phyloP scores from a whole-genome alignment of 2,329 filamentous ascomycete species.

The Talaromyces sp. region DNA sequence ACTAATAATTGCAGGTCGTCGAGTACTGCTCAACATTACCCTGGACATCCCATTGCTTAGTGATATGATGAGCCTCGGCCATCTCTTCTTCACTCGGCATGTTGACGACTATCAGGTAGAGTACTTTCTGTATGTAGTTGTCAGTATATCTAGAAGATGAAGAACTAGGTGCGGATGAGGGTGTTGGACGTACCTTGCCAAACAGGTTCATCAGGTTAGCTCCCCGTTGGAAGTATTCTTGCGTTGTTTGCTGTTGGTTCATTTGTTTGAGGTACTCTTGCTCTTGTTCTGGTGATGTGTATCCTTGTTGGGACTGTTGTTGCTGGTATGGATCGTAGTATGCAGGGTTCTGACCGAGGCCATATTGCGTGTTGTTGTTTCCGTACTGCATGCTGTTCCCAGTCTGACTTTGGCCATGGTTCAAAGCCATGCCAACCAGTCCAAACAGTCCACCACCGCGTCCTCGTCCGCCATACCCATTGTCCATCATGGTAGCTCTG shows the following conservation, averaged over 20 bases:
- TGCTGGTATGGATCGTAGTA: background rate
- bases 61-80: background rate
- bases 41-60: background rate
- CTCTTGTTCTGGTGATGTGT: too few species aligned
- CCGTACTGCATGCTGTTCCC: background rate
- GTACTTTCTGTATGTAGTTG: background rate
- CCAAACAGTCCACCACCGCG: background rate
- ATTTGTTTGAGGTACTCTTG: too few species aligned
- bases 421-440: background rate
- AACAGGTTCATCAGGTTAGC: background rate
- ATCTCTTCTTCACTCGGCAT: background rate
- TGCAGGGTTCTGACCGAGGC: background rate
- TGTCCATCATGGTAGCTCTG: too few species aligned
- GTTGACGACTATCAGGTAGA: background rate
- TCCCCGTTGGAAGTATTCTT: background rate
- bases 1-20: too few species aligned
- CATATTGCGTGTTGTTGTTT: background rate
- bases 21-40: background rate
- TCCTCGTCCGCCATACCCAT: background rate
- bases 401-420: background rate
- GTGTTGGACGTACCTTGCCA: background rate
- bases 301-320: background rate
- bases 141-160: background rate
- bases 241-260: background rate
- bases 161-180: too few species aligned